Percentiles rank a stretch among this genome's conserved stretches.
These are phyloP conservation scores for Hypoxylon sp. DNA, from an alignment of 2,329 filamentous ascomycete species.

Conservation along the genomic window DNA sequence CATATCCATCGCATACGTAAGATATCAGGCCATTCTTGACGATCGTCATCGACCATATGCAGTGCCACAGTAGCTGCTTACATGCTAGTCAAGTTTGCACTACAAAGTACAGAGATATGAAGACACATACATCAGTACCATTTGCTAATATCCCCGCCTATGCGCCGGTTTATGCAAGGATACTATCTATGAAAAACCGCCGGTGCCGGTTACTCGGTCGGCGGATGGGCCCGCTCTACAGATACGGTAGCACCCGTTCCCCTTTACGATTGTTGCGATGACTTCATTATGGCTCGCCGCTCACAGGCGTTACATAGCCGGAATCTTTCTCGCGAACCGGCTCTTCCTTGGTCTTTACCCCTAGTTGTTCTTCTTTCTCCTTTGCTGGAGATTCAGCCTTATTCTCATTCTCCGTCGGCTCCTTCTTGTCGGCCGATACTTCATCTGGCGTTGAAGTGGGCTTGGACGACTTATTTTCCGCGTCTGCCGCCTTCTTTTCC, in stretches of 20 bases:
- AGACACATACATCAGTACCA: conserved; percentile 3
- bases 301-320: conserved; percentile 49
- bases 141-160: background rate
- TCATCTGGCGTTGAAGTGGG: conserved; percentile 10
- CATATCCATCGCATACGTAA: conserved; percentile 16
- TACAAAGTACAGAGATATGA: conserved; percentile 5
- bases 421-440: conserved; percentile 47
- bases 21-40: conserved; percentile 26
- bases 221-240: conserved; percentile 7
- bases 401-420: conserved; percentile 4
- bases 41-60: conserved; percentile 22
- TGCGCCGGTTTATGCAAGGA: conserved; percentile 20
- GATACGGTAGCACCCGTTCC: background rate
- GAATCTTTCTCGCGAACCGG: conserved; percentile 42
- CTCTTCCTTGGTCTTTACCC: conserved; percentile 24
- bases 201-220: conserved; percentile 16
- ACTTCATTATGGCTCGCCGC: conserved; percentile 42
- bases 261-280: background rate
- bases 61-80: conserved; percentile 8
- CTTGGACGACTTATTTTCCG: background rate
- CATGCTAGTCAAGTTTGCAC: conserved; percentile 8
- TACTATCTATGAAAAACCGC: conserved; percentile 2
- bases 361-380: conserved; percentile 33
- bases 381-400: background rate
- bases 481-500: conserved; percentile 42